Evolutionary conservation across 140 eudicot species (phyloP), one percentile per base, ranked within the genome.

Genomic region (Artemisia princeps): DNA sequence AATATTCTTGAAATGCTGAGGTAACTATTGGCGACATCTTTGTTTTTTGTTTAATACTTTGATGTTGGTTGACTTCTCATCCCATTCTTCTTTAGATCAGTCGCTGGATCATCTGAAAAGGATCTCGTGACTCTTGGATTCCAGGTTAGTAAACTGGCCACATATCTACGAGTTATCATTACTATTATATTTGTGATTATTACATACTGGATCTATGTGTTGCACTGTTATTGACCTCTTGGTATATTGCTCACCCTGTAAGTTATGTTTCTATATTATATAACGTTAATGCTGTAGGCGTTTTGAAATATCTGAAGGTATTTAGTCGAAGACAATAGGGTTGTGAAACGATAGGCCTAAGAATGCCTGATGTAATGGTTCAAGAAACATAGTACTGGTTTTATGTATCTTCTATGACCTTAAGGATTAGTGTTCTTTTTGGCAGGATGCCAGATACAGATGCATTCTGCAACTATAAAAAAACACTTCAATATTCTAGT

Each of bases 51-150:
- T 48, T 74, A 22, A 8, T 46, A 49, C 14, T 75, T 37, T 46
- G 74, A 67, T 60, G 55, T 63, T 60, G 51, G 63, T 57, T 73
- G 30, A 52, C 49, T 60, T 65, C 68, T 54, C 72, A 50, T 66
- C 65, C 58, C 84, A 40, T 72, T 24, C 58, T 26, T 60, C 69
- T 70, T 75, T 81, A 94, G 99, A 94, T 88, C 99, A 65, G 96
- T 94, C 45, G 96, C 99, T 56, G 86, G 77, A 75, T 84, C 90
- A 70, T 70, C 96, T 16, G 99, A 94, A 87, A 94, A 94, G 81
- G 99, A 94, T 84, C 87, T 88, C 51, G 80, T 94, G 72, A 77
- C 99, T 46, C 84, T 94, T 17, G 99, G 99, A 16, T 94, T 94
- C 74, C 99, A 94, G 96, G 99, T 88, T 76, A 67, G 86, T 59